Evolutionary conservation across 2,329 filamentous ascomycete genomes (phyloP), one percentile per base, ranked within the genome.

Genomic region (Apiospora marii): DNA sequence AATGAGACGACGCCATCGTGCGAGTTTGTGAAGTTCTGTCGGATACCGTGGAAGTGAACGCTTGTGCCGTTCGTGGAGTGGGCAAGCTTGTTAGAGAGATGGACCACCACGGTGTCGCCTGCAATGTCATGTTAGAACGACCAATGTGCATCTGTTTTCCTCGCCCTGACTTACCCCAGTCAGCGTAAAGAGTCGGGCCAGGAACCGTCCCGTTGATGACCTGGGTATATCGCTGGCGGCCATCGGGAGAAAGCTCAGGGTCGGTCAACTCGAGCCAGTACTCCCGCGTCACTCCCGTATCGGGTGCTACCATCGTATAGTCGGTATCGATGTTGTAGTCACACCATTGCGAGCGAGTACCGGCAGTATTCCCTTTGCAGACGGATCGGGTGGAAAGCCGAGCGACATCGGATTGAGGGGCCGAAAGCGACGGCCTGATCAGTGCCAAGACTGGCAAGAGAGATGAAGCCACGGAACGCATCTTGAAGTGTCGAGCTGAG

Each of bases 11-110:
- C 89, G 71, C 91, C 91, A 74, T 92, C 90, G 70, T 87, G 83
- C 72, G 87, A 82, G 75, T 86, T 88, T 58, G 84, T 88, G 76
- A 85, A 82, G 73, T 86, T 83, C 77, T 92, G 89, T 6, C 88
- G 86, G 44, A 92, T 82, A 24, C 90, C 91, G 76, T 92, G 90
- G 82, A 86, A 92, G 77, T 92, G 91, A 27, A 92, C 87, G 13
- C 85, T 85, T 10, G 89, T 92, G 37, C 90, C 89, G 74, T 92
- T 92, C 10, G 68, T 44, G 0, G 68, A 70, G 73, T 85, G 83
- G 76, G 74, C 58, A 51, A 85, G 73, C 1, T 78, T 78, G 78
- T 91, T 92, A 44, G 82, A 86, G 5, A 92, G 85, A 69, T 87
- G 87, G 16, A 90, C 79, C 24, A 80, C 78, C 4, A 91, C 68